These are phyloP conservation scores for Cladophialophora chaetospira DNA, from an alignment of 2,329 filamentous ascomycete genomes.

Conservation along the genomic window DNA sequence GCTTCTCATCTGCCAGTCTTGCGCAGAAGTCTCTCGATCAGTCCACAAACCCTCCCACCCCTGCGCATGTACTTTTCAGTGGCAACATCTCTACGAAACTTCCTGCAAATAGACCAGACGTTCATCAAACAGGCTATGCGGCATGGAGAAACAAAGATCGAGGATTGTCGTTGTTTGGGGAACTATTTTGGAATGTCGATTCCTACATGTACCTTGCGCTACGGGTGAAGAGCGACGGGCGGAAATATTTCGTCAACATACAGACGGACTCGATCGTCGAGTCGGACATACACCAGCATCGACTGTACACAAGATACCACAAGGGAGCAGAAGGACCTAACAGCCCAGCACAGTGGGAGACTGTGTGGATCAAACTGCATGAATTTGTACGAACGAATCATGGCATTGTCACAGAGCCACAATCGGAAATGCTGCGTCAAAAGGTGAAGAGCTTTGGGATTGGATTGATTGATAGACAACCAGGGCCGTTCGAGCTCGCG, in stretches of 20 bases:
- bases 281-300: conserved; percentile 94
- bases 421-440: conserved; percentile 83
- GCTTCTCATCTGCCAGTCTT: conserved; percentile 74
- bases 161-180: conserved; percentile 78
- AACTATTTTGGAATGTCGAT: conserved; percentile 83
- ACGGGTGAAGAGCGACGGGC: conserved; percentile 84
- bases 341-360: conserved; percentile 87
- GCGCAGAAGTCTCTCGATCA: conserved; percentile 62
- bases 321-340: conserved; percentile 31
- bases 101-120: conserved; percentile 70
- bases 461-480: conserved; percentile 82
- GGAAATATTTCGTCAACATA: conserved; percentile 91
- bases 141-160: conserved; percentile 84
- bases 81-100: conserved; percentile 85
- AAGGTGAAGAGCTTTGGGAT: conserved; percentile 85
- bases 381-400: conserved; percentile 96
- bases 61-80: conserved; percentile 77
- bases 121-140: conserved; percentile 82
- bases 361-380: conserved; percentile 83
- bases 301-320: conserved; percentile 63
- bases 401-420: conserved; percentile 87
- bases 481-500: conserved; percentile 83
- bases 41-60: conserved; percentile 39
- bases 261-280: conserved; percentile 93
- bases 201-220: conserved; percentile 85